phyloP scores from a whole-genome alignment of 345 rosid genomes.

The Brassica napus region DNA sequence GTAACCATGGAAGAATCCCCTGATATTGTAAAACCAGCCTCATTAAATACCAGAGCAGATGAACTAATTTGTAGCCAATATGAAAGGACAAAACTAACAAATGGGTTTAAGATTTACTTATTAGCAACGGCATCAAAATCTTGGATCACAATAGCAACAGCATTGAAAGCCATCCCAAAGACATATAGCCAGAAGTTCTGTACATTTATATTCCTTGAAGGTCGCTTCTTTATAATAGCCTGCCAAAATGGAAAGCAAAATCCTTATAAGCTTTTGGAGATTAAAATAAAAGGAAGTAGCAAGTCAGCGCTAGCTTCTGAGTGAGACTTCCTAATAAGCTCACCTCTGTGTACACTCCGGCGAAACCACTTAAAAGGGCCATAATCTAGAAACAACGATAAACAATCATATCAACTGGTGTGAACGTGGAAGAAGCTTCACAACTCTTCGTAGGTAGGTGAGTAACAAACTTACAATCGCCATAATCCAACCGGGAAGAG shows the following conservation, averaged over 20 bases:
- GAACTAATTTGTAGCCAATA: neutral
- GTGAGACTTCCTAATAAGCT: constrained; percentile 13
- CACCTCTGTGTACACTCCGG: constrained; percentile 98
- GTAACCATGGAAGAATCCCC: constrained; percentile 99
- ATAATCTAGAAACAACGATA: constrained; percentile 55
- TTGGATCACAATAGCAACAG: constrained; percentile 80
- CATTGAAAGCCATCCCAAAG: constrained; percentile 97
- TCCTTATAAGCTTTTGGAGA: neutral
- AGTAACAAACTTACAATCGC: constrained; percentile 72
- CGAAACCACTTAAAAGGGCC: constrained; percentile 97
- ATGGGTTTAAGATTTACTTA: constrained; percentile 54
- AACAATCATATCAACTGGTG: constrained; percentile 3
- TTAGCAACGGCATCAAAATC: constrained; percentile 88
- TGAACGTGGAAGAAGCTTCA: constrained; percentile 13
- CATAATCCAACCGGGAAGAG: constrained; percentile 92
- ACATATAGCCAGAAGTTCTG: constrained; percentile 95
- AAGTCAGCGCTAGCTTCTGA: constrained; percentile 7
- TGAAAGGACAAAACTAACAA: neutral
- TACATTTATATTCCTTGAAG: constrained; percentile 92
- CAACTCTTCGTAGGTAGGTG: constrained; percentile 2
- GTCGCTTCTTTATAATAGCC: constrained; percentile 93
- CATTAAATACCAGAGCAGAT: constrained; percentile 14
- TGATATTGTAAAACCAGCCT: constrained; percentile 32
- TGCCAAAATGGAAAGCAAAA: constrained; percentile 45
- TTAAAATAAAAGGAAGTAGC: neutral